Percentiles rank a stretch among this genome's conserved stretches.
Evolutionary conservation across 2,329 filamentous ascomycete species (phyloP).

Genomic region (Diaporthe vexans): DNA sequence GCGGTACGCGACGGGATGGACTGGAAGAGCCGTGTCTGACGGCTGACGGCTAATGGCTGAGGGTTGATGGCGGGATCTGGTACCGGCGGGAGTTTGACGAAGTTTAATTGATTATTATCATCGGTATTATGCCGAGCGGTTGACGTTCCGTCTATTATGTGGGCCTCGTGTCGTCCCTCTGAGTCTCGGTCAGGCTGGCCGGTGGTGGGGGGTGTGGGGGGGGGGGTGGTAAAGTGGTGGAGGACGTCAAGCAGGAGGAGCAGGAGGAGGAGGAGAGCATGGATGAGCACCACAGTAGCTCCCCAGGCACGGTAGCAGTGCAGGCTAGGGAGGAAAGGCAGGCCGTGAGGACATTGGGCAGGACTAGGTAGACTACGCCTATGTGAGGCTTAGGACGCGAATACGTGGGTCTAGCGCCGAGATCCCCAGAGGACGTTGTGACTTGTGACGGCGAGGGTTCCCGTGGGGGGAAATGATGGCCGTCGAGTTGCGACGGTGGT

Average conservation of each 20-base stretch:
- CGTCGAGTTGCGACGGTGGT: slow-evolving; percentile 22
- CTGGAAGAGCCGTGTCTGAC: slow-evolving; percentile 18
- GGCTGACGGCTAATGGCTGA: slow-evolving; percentile 9
- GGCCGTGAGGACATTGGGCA: background rate
- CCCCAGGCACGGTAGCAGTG: background rate
- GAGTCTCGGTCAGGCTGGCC: slow-evolving; percentile 11
- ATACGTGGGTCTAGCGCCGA: slow-evolving; percentile 24
- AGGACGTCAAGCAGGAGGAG: background rate
- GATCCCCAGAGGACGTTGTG: slow-evolving; percentile 16
- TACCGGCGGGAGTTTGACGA: slow-evolving; percentile 15
- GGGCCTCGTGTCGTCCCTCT: background rate
- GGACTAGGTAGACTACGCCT: slow-evolving; percentile 10
- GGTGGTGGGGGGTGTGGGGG: background rate
- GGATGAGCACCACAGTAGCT: background rate
- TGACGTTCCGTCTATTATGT: background rate
- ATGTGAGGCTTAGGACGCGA: slow-evolving; percentile 27
- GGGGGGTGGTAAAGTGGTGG: no score
- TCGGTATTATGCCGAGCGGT: slow-evolving; percentile 24
- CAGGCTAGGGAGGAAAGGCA: no score
- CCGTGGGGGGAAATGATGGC: slow-evolving; percentile 25
- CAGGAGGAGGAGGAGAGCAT: background rate
- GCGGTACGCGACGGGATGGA: slow-evolving; percentile 3
- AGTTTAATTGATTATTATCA: slow-evolving; percentile 20
- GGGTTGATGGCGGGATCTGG: slow-evolving; percentile 2
- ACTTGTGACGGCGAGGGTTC: slow-evolving; percentile 28